A percentile compares a stretch with the other conserved stretches of the same genome.
Conservation (phyloP, 2,329 filamentous ascomycete genomes). For the Cladophialophora psammophila region DNA sequence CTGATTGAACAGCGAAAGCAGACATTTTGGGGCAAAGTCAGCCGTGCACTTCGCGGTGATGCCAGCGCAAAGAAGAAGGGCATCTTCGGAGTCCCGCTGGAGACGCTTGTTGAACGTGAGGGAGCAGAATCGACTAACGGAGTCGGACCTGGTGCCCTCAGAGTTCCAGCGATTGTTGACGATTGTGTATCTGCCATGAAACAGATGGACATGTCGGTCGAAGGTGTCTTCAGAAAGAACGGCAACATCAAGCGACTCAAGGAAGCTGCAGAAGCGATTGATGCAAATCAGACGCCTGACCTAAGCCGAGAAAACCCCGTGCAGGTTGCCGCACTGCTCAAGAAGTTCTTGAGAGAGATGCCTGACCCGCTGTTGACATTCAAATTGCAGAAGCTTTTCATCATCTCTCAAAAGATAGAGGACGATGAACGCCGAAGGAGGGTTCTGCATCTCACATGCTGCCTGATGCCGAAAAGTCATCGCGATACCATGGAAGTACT, state of each 20-base stretch:
- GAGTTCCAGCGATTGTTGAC: conserved; percentile 93
- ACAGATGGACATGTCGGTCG: conserved; percentile 98
- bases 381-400: conserved; percentile 90
- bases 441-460: conserved; percentile 88
- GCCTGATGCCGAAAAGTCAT: conserved; percentile 88
- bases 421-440: conserved; percentile 83
- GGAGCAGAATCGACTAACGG: conserved; percentile 98
- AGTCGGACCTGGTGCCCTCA: conserved; percentile 87
- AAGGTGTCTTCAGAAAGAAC: conserved; percentile 98
- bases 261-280: conserved; percentile 84
- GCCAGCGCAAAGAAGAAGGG: conserved; percentile 85
- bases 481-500: conserved; percentile 93
- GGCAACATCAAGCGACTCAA: conserved; percentile 95
- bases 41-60: conserved; percentile 92
- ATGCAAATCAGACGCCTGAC: conserved; percentile 84
- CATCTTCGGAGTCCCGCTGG: conserved; percentile 87
- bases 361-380: conserved; percentile 94
- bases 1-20: conserved; percentile 93
- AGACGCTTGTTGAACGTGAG: conserved; percentile 88
- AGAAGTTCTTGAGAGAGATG: conserved; percentile 92
- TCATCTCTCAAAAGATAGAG: conserved; percentile 84
- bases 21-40: conserved; percentile 98
- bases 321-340: conserved; percentile 89
- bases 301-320: conserved; percentile 89
- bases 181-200: conserved; percentile 94